Evolutionary conservation across 108 stramenopile species (phyloP), one percentile per base, ranked within the genome.

Genomic region (Pseudonitzschia delicatissima): DNA sequence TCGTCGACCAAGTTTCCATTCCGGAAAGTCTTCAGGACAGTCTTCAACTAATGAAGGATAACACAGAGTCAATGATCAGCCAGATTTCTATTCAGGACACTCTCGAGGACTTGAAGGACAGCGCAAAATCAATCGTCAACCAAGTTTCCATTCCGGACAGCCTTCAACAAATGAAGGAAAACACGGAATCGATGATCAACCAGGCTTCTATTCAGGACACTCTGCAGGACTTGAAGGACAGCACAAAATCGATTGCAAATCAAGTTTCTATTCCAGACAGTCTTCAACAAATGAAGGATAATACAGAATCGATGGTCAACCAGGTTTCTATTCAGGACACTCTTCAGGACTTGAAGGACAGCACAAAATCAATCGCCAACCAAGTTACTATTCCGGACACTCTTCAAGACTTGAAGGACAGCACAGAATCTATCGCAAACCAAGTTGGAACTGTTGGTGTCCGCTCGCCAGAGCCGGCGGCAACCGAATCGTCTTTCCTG

Each of bases 401-500:
- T 23, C n/a, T 48, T 23, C n/a, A 48, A 2, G 21, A 17, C 7
- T 48, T 21, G 20, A 48, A 48, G 17, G 31, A 32, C 28, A 55
- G 53, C 34, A 55, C 53, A 27, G 0, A 9, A 17, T 23, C 48
- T 7, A 8, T 49, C n/a, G 48, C 20, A n/a, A 49, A 49, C 37
- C 37, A 49, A 20, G 21, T 20, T 20, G 48, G 15, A 17, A 31
- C 53, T 29, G 31, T 55, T 17, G 32, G 29, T 33, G 29, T 1
- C 27, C 31, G 15, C 3, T 6, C 28, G 13, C 15, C 40, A 15
- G 31, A 31, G 6, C 3, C 53, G 31, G 7, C 8, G 32, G 12
- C 53, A 25, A 55, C 53, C n/a, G 53, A 55, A 32, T 55, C 53
- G 32, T 7, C 13, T 12, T 32, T 55, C 53, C 31, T 55, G 53